Base-by-base conservation (phyloP, 2,329 filamentous ascomycete species). In the Fusarium staphyleae region DNA sequence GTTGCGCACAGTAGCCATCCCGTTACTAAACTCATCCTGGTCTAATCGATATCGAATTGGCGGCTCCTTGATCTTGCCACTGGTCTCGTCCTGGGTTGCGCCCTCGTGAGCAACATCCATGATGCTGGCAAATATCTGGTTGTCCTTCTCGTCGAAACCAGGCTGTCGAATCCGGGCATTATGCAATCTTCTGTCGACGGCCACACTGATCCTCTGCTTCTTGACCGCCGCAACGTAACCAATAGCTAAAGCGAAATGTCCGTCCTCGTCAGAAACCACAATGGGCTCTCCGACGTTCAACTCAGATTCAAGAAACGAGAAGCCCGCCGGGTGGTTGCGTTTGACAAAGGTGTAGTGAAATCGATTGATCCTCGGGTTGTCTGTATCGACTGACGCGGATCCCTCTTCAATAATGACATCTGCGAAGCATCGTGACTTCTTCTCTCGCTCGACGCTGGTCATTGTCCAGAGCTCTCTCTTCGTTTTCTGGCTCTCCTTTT, bases 11-110 rank as follows among this genome's bases (percentile, higher is more conserved):
- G 89, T 89, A 3, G 95, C 92, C 91, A 99, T 96, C 51, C 95
- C 95, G 67, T 96, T 98, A 74, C 91, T 96, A 74, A 99, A 99
- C 69, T 99, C 95, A 67, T 99, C 95, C 71, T 97, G 97, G 74
- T 99, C 95, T 4, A 99, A 79, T 18, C 95, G 88, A 67, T 96
- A 99, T 41, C 85, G 80, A 5, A 89, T 76, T 4, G 83, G 83
- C 4, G 81, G 72, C 50, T 80, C 77, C 52, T 80, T 78, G 60
- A 80, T 78, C 61, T 78, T 81, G 22, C 75, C 78, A 33, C 82
- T 73, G 5, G 81, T 78, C 50, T 84, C 76, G 29, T 82, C 77
- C 18, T 79, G 75, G 0, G 75, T 75, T 29, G 77, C 78, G 2
- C 81, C 83, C 64, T 86, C 81, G 5, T 70, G 67, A 6, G 79